Evolutionary conservation across 768 basidiomycete genomes (phyloP).

Genomic region (Suillus placidus): DNA sequence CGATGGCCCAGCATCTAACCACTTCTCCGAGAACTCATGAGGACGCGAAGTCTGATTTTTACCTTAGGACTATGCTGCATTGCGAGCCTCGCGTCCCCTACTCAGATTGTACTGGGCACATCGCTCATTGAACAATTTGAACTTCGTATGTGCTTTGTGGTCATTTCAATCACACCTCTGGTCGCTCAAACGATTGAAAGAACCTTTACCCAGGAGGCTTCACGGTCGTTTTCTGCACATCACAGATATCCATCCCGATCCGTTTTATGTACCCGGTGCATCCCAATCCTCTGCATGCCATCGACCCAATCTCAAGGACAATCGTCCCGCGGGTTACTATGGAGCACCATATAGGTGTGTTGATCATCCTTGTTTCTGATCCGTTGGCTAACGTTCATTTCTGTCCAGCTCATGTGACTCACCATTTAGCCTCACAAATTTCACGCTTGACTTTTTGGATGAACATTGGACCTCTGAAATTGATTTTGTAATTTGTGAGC

Average conservation of each 20-base stretch:
- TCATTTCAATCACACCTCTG: not conserved
- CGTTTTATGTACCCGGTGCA: constrained; percentile 53
- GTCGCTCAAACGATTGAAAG: constrained; percentile 1
- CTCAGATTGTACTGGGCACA: constrained; percentile 44
- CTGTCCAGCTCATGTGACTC: constrained; percentile 76
- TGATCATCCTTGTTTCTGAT: constrained; percentile 7
- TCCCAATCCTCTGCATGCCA: constrained; percentile 67
- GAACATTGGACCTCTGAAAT: constrained; percentile 80
- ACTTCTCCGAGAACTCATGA: constrained; percentile 2
- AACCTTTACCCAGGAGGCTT: constrained; percentile 44
- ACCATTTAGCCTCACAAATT: constrained; percentile 73
- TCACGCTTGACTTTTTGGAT: constrained; percentile 78
- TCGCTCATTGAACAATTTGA: not conserved
- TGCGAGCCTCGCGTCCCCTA: constrained; percentile 35
- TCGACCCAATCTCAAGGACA: constrained; percentile 54
- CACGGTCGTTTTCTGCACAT: constrained; percentile 81
- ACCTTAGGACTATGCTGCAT: constrained; percentile 7
- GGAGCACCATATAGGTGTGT: constrained; percentile 71
- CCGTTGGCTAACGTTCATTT: too few species aligned
- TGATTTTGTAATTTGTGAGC: constrained; percentile 86
- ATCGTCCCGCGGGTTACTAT: constrained; percentile 57
- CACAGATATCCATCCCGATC: constrained; percentile 84
- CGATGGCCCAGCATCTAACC: not conserved
- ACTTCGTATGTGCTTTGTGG: not conserved
- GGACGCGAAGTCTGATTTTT: constrained; percentile 2